Evolutionary conservation across 768 basidiomycete species (phyloP), one percentile per base, ranked within the genome.

Genomic region (Panaeolus papilionaceus): DNA sequence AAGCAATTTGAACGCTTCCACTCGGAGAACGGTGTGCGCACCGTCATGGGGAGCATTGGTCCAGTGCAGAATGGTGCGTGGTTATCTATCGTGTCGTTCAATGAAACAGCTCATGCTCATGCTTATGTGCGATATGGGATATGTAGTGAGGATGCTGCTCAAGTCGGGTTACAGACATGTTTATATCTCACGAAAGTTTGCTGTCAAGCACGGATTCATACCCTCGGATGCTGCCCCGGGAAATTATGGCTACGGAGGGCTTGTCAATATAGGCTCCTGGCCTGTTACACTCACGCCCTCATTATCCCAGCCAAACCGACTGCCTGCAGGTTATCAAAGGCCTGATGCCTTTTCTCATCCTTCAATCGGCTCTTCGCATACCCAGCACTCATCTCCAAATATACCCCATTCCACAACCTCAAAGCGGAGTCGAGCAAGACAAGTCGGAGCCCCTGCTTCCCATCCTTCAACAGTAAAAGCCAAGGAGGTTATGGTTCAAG

Each of bases 101-200:
- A 14, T 64, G 47, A 37, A 20, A n/a, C 23, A 12, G 10, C 20
- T 40, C 8, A 23, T 49, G 38, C 26, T 67, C 8, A 23, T 49
- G 38, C 26, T 67, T 23, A 51, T 39, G 40, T 18, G 16, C n/a
- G 63, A 38, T 49, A 20, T 12, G 20, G 16, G 9, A 49, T 49
- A 18, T 23, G 0, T 72, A 95, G 95, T 96, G 0, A 89, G 93
- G 20, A 99, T 98, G 96, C 86, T 98, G 44, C 83, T 99, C 68
- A 97, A 95, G 78, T 86, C 88, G 18, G 96, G 98, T 18, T 92
- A 99, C 78, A 85, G 95, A 14, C 90, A 96, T 73, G 96, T 98
- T 63, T 99, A 99, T 79, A 92, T 99, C 67, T 98, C 96, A 12
- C 88, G 98, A 65, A 91, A 92, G 75, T 99, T 99, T 74, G 98